Base-by-base conservation (phyloP, 306 rosid species). In the Alnus rubra region DNA sequence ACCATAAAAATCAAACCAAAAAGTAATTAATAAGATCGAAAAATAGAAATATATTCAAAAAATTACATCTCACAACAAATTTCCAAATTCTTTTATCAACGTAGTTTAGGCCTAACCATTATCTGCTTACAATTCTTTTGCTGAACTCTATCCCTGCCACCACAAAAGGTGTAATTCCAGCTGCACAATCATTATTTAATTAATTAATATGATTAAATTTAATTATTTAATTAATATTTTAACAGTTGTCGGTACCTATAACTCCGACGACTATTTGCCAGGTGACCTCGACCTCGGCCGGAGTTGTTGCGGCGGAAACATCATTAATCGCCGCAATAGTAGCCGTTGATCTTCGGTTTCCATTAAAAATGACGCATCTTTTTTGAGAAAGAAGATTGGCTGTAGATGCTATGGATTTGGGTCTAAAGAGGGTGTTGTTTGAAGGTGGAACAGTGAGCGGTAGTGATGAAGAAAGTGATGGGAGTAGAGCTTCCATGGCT, bases 71-170 rank as follows among this genome's bases (percentile, higher is more conserved):
- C 37, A 62, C 5, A 8, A 64, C 14, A 14, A 19, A 71, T 28
- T n/a, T 42, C 56, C n/a, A 16, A 79, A 58, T 3, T 48, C 3
- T 13, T 69, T 6, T 33, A 31, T 63, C n/a, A 63, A 13, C 8
- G 19, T 13, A 5, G 45, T 62, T 19, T 14, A 31, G n/a, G 9
- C 65, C 65, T 59, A 19, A 77, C 28, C 4, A 48, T 76, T 23
- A 56, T 15, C 49, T 11, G 80, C 97, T 85, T 87, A 94, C 98
- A 82, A 91, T 94, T 84, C 97, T 89, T 84, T 92, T 94, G 89
- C 90, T 88, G 84, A 94, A 94, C 54, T 94, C 97, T 69, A 92
- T 78, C 71, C 97, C 97, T 5, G 97, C 97, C 75, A 95, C 98
- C 88, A 91, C 93, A 83, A 91, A 95, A 69, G 97, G 98, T 59